phyloP scores from a whole-genome alignment of 164 flowering plant species.

The Aristolochia californica region DNA sequence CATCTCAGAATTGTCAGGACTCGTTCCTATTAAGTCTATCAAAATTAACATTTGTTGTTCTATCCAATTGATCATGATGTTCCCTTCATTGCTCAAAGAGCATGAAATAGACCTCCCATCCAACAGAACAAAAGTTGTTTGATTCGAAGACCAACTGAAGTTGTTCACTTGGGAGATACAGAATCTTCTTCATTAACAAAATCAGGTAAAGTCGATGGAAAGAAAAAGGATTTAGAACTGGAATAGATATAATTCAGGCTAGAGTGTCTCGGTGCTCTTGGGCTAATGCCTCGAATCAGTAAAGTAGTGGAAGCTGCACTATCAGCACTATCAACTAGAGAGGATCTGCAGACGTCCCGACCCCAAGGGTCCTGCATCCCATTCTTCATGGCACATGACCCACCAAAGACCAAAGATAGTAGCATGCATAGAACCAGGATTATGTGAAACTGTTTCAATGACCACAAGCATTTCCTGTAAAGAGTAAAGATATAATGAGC shows the following conservation, averaged over 20 bases:
- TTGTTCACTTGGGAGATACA: constrained; percentile 21
- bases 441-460: constrained; percentile 14
- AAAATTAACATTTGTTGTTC: constrained; percentile 8
- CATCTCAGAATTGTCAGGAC: constrained; percentile 19
- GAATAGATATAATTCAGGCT: constrained; percentile 25
- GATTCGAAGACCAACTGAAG: constrained; percentile 29
- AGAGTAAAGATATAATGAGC: not conserved
- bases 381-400: constrained; percentile 9
- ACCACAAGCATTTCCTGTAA: constrained; percentile 29
- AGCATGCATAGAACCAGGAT: constrained; percentile 20
- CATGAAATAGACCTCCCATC: constrained; percentile 44
- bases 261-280: constrained; percentile 4
- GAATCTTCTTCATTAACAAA: constrained; percentile 17
- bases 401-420: constrained; percentile 27
- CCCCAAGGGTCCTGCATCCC: constrained; percentile 17
- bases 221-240: constrained; percentile 35
- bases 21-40: constrained; percentile 24
- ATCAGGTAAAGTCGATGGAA: constrained; percentile 53
- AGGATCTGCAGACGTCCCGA: constrained; percentile 27
- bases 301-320: constrained; percentile 13
- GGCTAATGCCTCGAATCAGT: constrained; percentile 19
- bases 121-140: constrained; percentile 25
- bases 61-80: too few species aligned
- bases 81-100: constrained; percentile 28
- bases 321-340: constrained; percentile 10